Conservation (phyloP, 2,329 filamentous ascomycete genomes). For the Penicillium sp. region DNA sequence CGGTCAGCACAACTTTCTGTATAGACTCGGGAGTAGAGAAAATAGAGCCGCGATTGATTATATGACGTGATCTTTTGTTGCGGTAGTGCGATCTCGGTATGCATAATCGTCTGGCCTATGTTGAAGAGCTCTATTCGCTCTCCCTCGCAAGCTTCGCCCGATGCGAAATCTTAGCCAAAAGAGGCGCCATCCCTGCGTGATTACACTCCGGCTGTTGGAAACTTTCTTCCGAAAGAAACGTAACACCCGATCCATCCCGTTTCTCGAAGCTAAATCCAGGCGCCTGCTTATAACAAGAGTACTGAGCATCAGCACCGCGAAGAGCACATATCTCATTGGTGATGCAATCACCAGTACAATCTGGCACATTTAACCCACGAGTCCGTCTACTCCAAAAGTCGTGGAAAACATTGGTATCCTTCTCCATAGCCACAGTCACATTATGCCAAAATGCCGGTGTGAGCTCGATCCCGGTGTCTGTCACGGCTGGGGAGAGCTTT, state of each 20-base stretch:
- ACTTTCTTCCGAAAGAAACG: slow-evolving; percentile 3
- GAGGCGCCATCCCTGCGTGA: slow-evolving; percentile 29
- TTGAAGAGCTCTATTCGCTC: slow-evolving; percentile 2
- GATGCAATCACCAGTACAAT: slow-evolving; percentile 51
- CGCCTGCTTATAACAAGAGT: slow-evolving; percentile 53
- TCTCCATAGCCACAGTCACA: slow-evolving; percentile 56
- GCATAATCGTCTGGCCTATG: too few species aligned
- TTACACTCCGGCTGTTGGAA: slow-evolving; percentile 24
- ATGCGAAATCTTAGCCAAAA: slow-evolving; percentile 26
- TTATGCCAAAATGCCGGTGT: slow-evolving; percentile 65
- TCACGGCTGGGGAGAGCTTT: slow-evolving; percentile 48
- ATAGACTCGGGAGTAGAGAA: too few species aligned
- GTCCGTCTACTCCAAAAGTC: slow-evolving; percentile 54
- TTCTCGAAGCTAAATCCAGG: slow-evolving; percentile 42
- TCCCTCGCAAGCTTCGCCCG: slow-evolving; percentile 12
- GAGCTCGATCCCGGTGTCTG: slow-evolving; percentile 49
- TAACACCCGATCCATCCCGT: slow-evolving; percentile 16
- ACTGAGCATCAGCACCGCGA: slow-evolving; percentile 56
- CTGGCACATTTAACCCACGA: slow-evolving; percentile 49
- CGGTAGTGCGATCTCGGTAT: too few species aligned
- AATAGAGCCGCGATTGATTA: too few species aligned
- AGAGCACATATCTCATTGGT: slow-evolving; percentile 57
- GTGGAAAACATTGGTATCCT: slow-evolving; percentile 49
- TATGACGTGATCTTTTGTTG: too few species aligned
- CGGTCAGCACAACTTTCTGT: too few species aligned